Conservation (phyloP, 73 alveolate genomes). For the Tetrahymena borealis region DNA sequence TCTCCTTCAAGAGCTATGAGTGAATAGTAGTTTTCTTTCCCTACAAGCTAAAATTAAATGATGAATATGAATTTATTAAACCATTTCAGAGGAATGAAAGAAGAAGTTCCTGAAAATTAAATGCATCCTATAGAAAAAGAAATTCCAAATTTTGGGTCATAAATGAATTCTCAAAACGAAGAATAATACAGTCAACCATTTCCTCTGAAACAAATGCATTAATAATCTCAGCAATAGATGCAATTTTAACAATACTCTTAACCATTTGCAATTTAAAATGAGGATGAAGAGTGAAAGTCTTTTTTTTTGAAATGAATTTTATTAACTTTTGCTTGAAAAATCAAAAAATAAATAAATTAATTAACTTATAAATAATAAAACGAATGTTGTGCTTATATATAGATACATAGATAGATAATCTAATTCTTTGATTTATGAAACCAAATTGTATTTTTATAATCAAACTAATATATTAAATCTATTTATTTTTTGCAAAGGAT, state of each 20-base stretch:
- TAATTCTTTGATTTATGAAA: too few species aligned
- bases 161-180: background rate
- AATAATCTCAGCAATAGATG: background rate
- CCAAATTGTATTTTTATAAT: too few species aligned
- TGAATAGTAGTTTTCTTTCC: background rate
- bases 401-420: too few species aligned
- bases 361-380: too few species aligned
- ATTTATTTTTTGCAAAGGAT: too few species aligned
- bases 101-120: background rate
- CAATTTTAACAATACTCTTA: background rate
- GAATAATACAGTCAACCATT: background rate
- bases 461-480: too few species aligned
- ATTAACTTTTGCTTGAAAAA: too few species aligned
- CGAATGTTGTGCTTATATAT: too few species aligned
- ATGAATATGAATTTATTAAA: background rate
- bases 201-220: background rate
- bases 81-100: background rate
- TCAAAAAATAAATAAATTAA: background rate
- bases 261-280: background rate
- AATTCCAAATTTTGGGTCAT: background rate
- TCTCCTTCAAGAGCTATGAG: background rate
- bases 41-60: background rate
- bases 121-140: background rate
- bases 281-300: background rate
- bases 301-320: too few species aligned